A percentile compares a stretch with the other conserved stretches of the same genome.
These are phyloP conservation scores for Xylaria sp. DNA, from an alignment of 2,329 filamentous ascomycete species.

Conservation along the genomic window DNA sequence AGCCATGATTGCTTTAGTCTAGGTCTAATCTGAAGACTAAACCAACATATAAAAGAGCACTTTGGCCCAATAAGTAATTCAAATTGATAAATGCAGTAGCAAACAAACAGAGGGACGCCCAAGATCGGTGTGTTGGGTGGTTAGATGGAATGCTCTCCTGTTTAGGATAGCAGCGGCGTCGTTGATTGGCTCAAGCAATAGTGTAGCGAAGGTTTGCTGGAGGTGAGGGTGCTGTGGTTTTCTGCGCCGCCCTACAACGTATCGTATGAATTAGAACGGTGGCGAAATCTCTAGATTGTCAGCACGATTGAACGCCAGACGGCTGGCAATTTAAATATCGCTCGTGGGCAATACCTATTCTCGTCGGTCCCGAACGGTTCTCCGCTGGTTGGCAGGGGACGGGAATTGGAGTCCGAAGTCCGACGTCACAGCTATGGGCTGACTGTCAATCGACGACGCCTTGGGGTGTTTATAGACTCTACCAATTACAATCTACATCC, in stretches of 20 bases:
- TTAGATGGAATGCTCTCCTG: slow-evolving; percentile 19
- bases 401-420: slow-evolving; percentile 21
- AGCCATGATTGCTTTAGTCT: slow-evolving; percentile 6
- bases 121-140: neutral
- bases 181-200: slow-evolving; percentile 15
- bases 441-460: neutral
- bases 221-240: neutral
- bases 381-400: slow-evolving; percentile 9
- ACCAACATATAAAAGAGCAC: neutral
- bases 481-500: too few species aligned
- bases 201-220: neutral
- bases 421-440: slow-evolving; percentile 5
- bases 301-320: neutral
- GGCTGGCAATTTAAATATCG: slow-evolving; percentile 5
- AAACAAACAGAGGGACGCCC: neutral
- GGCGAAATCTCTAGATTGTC: neutral
- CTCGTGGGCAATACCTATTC: neutral
- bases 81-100: neutral
- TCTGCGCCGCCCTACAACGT: neutral
- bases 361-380: slow-evolving; percentile 18
- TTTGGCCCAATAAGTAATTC: too few species aligned
- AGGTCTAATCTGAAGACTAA: neutral
- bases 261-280: neutral
- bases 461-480: too few species aligned
- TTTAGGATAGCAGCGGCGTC: slow-evolving; percentile 5